Conservation (phyloP, 202 grass and related monocot genomes). For the Brachypodium distachyon region DNA sequence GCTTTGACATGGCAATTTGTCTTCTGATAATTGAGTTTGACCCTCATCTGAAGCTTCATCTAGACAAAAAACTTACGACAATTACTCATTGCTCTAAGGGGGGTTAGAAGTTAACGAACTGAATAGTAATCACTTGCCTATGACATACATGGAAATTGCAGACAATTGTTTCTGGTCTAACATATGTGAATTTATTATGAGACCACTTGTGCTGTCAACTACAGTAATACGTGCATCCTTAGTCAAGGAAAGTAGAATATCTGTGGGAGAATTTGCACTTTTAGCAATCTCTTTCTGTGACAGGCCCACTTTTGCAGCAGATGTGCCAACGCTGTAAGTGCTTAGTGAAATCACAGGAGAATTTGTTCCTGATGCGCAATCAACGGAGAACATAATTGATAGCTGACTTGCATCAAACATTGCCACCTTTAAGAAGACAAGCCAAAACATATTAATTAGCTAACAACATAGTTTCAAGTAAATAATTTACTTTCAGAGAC, state of each 20-base stretch:
- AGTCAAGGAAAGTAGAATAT: constrained; percentile 64
- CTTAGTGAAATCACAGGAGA: constrained; percentile 59
- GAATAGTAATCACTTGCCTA: constrained; percentile 71
- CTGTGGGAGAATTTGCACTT: constrained; percentile 25
- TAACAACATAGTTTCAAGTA: constrained; percentile 9
- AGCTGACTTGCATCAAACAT: constrained; percentile 63
- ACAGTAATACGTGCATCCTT: constrained; percentile 58
- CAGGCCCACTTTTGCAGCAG: constrained; percentile 24
- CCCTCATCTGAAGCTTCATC: constrained; percentile 37
- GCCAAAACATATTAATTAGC: constrained; percentile 20
- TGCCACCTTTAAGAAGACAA: constrained; percentile 63
- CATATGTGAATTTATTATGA: constrained; percentile 36
- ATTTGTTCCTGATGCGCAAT: constrained; percentile 67
- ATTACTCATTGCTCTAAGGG: constrained; percentile 6
- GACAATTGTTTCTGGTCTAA: constrained; percentile 54
- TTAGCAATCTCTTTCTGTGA: constrained; percentile 27
- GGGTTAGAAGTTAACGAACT: constrained; percentile 12
- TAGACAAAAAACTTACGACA: constrained; percentile 35
- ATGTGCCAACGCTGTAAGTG: constrained; percentile 4
- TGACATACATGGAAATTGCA: constrained; percentile 75
- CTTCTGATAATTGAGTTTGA: constrained; percentile 35
- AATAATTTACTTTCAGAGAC: constrained; percentile 10
- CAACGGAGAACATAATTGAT: constrained; percentile 55
- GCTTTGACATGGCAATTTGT: constrained; percentile 23
- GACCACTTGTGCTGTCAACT: constrained; percentile 45